These are phyloP conservation scores for Rauvolfia tetraphylla DNA, from an alignment of 257 asterid species.

Conservation along the genomic window DNA sequence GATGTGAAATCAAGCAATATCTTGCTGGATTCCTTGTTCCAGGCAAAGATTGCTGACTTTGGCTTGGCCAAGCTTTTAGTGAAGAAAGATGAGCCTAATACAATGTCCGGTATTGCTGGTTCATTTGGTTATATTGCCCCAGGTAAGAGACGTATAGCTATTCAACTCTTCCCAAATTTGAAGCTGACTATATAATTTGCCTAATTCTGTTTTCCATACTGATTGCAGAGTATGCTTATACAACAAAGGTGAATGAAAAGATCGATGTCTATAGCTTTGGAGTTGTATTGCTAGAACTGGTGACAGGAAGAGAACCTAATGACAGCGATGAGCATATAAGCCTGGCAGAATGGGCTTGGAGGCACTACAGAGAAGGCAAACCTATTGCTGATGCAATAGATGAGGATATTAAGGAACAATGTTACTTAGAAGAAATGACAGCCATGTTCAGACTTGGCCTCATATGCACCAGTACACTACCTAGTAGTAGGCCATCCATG, in stretches of 20 bases:
- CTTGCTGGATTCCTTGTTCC: slow-evolving; percentile 50
- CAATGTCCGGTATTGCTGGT: slow-evolving; percentile 59
- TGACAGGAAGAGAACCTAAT: slow-evolving; percentile 53
- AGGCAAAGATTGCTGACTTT: slow-evolving; percentile 60
- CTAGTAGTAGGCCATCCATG: slow-evolving; percentile 73
- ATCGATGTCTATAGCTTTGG: slow-evolving; percentile 43
- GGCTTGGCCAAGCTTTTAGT: slow-evolving; percentile 53
- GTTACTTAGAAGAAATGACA: slow-evolving; percentile 47
- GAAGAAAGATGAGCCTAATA: slow-evolving; percentile 41
- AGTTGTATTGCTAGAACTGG: slow-evolving; percentile 41
- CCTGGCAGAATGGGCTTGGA: slow-evolving; percentile 95
- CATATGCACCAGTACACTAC: slow-evolving; percentile 57
- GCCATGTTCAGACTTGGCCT: slow-evolving; percentile 66
- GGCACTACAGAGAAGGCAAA: slow-evolving; percentile 48
- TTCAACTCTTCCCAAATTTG: not conserved
- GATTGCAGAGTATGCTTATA: slow-evolving; percentile 69
- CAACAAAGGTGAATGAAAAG: slow-evolving; percentile 39
- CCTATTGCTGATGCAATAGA: slow-evolving; percentile 40
- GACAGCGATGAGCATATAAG: slow-evolving; percentile 57
- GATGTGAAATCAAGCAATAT: slow-evolving; percentile 69
- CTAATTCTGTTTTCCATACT: not conserved
- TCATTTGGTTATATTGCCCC: slow-evolving; percentile 73
- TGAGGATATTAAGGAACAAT: slow-evolving; percentile 41
- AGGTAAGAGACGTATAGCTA: slow-evolving; percentile 24
- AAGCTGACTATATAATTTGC: not conserved